Evolutionary conservation across 1,139 yeast species (phyloP), one percentile per base, ranked within the genome.

Genomic region (Kazachstania sp.): DNA sequence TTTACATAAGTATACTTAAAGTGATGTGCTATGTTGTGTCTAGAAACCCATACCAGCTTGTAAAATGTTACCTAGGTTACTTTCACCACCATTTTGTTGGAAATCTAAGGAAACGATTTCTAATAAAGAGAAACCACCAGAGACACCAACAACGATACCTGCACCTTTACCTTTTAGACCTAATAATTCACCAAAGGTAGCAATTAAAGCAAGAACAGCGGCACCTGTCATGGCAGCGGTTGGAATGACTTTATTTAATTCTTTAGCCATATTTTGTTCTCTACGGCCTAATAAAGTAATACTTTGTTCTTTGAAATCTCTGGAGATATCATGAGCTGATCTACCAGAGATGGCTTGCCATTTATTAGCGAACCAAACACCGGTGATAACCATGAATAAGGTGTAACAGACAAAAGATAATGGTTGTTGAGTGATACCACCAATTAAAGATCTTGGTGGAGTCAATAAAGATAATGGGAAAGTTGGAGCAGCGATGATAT

Each of bases 291-390:
- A 76, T 58, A 88, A 77, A 26, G 90, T 79, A 59, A 88, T 79
- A 54, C 88, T 90, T 72, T 88, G 95, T 37, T 84, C 92, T 70
- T 86, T 87, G 75, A 88, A 87, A 67, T 79, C 84, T 60, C 75
- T 75, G 47, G 96, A 85, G 51, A 87, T 69, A 61, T 87, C 96
- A 61, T 75, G 78, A 57, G 95, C 87, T 36, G 90, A 74, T 35
- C 88, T 78, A 47, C 97, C 97, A n/a, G 95, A 83, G 56, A 83
- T 73, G 48, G 71, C 72, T 50, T 81, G 71, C 97, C 97, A 88
- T 54, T 73, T 67, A 57, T 71, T 70, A 45, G 90, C 84, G 59
- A 87, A 86, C 71, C 79, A 71, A 36, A 79, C 72, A 40, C 88
- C 75, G 47, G 79, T 70, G 12, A 68, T 50, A 38, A 83, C 57